Evolutionary conservation across 805 yeast genomes (phyloP).

Genomic region (Dipodascopsis tothii): DNA sequence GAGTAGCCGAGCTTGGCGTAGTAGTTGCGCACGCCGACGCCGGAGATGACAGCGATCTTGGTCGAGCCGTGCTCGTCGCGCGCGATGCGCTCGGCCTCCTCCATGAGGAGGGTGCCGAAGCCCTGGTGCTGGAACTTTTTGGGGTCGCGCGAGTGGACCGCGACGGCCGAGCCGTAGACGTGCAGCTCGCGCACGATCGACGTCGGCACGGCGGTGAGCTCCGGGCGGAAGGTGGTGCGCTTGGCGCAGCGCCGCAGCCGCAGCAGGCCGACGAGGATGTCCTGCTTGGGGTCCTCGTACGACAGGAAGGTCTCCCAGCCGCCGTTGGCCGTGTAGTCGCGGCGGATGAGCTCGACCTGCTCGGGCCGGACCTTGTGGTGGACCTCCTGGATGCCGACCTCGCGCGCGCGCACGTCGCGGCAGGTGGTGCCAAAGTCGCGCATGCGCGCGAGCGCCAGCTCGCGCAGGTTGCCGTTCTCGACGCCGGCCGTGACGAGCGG

Average conservation of each 20-base stretch:
- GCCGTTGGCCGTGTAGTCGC: conserved; percentile 95
- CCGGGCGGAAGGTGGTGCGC: conserved; percentile 84
- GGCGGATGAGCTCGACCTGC: conserved; percentile 87
- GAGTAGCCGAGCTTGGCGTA: conserved; percentile 86
- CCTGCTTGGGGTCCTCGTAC: conserved; percentile 95
- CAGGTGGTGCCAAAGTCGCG: conserved; percentile 94
- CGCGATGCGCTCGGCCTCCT: conserved; percentile 95
- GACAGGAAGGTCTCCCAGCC: conserved; percentile 97
- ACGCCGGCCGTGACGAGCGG: conserved; percentile 96
- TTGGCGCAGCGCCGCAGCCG: conserved; percentile 83
- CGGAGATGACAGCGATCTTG: conserved; percentile 89
- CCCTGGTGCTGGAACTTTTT: conserved; percentile 98
- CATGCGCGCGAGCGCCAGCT: conserved; percentile 93
- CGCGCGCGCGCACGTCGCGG: conserved; percentile 94
- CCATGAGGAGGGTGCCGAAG: conserved; percentile 94
- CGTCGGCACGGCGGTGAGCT: conserved; percentile 72
- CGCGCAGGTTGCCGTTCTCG: conserved; percentile 93
- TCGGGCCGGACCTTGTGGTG: conserved; percentile 95
- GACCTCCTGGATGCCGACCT: conserved; percentile 97
- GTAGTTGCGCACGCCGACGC: conserved; percentile 96
- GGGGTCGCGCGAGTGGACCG: conserved; percentile 92
- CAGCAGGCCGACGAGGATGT: conserved; percentile 83
- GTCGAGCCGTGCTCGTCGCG: conserved; percentile 88
- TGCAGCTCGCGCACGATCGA: conserved; percentile 95
- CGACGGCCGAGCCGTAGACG: conserved; percentile 96